Percentiles rank a stretch among this genome's conserved stretches.
phyloP scores from a whole-genome alignment of 345 rosid genomes.

The Turritis glabra region DNA sequence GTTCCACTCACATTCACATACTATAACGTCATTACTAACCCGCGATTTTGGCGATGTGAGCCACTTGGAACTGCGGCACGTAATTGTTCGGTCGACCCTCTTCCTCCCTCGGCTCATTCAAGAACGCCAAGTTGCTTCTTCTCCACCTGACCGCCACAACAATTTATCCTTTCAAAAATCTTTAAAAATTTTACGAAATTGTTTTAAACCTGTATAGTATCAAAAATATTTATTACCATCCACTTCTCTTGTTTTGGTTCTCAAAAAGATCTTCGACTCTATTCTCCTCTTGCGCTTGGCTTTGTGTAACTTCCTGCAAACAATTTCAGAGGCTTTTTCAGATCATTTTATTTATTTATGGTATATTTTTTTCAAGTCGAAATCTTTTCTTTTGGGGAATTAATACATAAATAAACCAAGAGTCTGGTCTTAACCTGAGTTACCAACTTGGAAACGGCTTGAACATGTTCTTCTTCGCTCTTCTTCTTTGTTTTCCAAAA shows the following conservation, averaged over 20 bases:
- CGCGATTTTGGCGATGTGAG: conserved; percentile 36
- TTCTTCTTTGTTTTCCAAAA: conserved; percentile 75
- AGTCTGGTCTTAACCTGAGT: conserved; percentile 44
- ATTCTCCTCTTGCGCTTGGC: conserved; percentile 6
- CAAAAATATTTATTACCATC: conserved; percentile 48
- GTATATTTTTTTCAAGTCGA: not conserved
- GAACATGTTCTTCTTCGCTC: conserved; percentile 57
- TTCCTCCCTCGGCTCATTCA: conserved; percentile 72
- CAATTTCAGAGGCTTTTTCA: not conserved
- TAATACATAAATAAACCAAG: conserved; percentile 29
- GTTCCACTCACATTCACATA: not conserved
- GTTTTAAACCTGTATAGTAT: not conserved
- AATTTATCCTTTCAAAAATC: not conserved
- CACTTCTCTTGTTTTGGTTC: conserved; percentile 35
- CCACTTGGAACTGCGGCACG: conserved; percentile 63
- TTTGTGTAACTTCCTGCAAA: conserved; percentile 30
- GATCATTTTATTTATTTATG: not conserved
- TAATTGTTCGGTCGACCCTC: conserved; percentile 54
- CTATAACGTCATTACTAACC: not conserved
- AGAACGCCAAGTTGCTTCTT: conserved; percentile 76
- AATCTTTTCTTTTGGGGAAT: not conserved
- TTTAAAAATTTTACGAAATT: not conserved
- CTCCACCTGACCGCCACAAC: conserved; percentile 63
- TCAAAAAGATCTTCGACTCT: conserved; percentile 25
- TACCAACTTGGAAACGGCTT: conserved; percentile 43